Percentiles rank a stretch among this genome's conserved stretches.
Evolutionary conservation across 225 moss, liverwort and hornwort genomes (phyloP).

Genomic region (Pleurozium schreberi): DNA sequence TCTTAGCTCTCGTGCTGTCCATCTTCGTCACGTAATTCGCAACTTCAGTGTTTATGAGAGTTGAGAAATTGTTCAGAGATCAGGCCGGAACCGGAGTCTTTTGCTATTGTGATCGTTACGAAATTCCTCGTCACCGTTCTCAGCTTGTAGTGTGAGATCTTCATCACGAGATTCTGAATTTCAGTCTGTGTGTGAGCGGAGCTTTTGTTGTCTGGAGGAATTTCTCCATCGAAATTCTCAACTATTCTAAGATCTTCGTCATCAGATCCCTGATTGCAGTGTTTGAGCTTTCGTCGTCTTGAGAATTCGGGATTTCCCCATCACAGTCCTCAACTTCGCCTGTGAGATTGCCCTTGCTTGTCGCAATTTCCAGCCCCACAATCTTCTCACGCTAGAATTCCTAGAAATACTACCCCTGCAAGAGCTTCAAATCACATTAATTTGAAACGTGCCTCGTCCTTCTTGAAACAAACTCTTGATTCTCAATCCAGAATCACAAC

Average conservation of each 20-base stretch:
- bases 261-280: not conserved
- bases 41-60: not conserved
- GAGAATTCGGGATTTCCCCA: too few species aligned
- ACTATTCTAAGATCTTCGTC: not conserved
- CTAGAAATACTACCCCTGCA: not conserved
- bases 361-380: not conserved
- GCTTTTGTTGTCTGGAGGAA: not conserved
- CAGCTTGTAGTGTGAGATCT: not conserved
- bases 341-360: not conserved
- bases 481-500: not conserved
- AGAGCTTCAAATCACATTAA: not conserved
- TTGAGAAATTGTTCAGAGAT: not conserved
- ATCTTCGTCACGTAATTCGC: not conserved
- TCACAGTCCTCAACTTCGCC: not conserved
- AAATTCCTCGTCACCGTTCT: not conserved
- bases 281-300: not conserved
- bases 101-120: not conserved
- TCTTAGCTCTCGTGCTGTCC: not conserved
- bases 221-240: not conserved
- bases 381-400: not conserved
- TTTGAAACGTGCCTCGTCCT: not conserved
- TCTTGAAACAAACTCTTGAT: not conserved
- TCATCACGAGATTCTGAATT: not conserved
- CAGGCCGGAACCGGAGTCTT: not conserved
- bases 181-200: not conserved